phyloP scores from a whole-genome alignment of 2,329 filamentous ascomycete genomes.

The Curvularia lunata region DNA sequence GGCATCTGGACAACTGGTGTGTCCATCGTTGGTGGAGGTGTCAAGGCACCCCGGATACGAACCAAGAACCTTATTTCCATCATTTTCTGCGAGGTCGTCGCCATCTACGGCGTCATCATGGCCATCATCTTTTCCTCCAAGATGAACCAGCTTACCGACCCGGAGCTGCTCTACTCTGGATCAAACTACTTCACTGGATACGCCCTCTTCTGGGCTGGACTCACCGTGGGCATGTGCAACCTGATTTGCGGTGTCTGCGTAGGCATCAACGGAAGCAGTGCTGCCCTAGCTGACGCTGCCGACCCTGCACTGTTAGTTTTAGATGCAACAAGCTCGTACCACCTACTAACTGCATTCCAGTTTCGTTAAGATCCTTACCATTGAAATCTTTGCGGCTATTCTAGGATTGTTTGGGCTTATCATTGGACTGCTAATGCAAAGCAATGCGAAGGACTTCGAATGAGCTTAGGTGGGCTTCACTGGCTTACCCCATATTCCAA shows the following conservation, averaged over 20 bases:
- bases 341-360: slow-evolving; percentile 54
- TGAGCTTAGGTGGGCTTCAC: slow-evolving; percentile 20
- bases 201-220: slow-evolving; percentile 92
- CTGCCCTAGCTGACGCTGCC: slow-evolving; percentile 92
- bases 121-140: slow-evolving; percentile 97
- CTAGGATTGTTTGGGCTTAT: slow-evolving; percentile 96
- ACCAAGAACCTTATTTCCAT: slow-evolving; percentile 99
- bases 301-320: slow-evolving; percentile 82
- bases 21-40: slow-evolving; percentile 94
- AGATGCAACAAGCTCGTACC: background rate
- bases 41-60: slow-evolving; percentile 94
- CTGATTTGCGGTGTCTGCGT: slow-evolving; percentile 94
- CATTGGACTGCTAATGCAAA: slow-evolving; percentile 84
- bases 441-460: slow-evolving; percentile 79
- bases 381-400: slow-evolving; percentile 99
- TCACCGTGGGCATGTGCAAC: slow-evolving; percentile 96
- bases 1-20: slow-evolving; percentile 99
- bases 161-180: slow-evolving; percentile 71
- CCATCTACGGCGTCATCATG: slow-evolving; percentile 99
- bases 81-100: slow-evolving; percentile 99
- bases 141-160: slow-evolving; percentile 70
- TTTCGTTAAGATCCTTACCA: slow-evolving; percentile 98
- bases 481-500: background rate
- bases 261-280: slow-evolving; percentile 97
- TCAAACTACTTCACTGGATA: slow-evolving; percentile 93